Base-by-base conservation (phyloP, 495 filamentous ascomycete species). In the Aspergillus ostianus region DNA sequence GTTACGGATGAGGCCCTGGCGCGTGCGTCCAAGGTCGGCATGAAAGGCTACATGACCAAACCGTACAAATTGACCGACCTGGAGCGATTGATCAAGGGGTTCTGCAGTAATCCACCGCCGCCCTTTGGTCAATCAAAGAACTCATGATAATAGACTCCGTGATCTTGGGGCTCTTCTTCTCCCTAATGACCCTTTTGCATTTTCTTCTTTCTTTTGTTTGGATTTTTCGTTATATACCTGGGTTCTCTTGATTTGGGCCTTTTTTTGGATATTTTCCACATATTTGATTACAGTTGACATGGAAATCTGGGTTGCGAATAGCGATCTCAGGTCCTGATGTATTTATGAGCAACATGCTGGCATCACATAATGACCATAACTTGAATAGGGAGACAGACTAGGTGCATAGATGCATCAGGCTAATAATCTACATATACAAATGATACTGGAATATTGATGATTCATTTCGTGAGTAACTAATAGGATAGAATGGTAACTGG, bases 21-120 rank as follows among this genome's bases (percentile, higher is more conserved):
- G 51, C 79, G 84, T 53, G 88, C 88, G 18, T 84, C 80, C 29
- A 77, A 80, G 60, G 85, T 85, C 4, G 90, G 89, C 20, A 92
- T 93, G 77, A 83, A 84, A 64, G 89, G 87, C 20, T 90, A 90
- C 67, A 86, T 92, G 79, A 87, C 86, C 15, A 93, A 93, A 68
- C 90, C 89, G 6, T 91, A 90, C 67, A 89, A 88, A 73, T 73
- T 91, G 26, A 68, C 82, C 18, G 88, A 91, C 74, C 74, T 92
- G 53, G 85, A 91, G 73, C 74, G 81, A 23, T 70, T 91, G 65
- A 88, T 91, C 53, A 63, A 81, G 26, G 82, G 87, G 57, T 86
- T 88, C 64, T 91, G 80, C 61, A 71, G 71, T 51, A 61, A 64
- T 49, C 47, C 57, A 19, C 53, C 58, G 9, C 45, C 54, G 50